These are phyloP conservation scores for Trametes elegans DNA, from an alignment of 768 basidiomycete genomes.

Conservation along the genomic window DNA sequence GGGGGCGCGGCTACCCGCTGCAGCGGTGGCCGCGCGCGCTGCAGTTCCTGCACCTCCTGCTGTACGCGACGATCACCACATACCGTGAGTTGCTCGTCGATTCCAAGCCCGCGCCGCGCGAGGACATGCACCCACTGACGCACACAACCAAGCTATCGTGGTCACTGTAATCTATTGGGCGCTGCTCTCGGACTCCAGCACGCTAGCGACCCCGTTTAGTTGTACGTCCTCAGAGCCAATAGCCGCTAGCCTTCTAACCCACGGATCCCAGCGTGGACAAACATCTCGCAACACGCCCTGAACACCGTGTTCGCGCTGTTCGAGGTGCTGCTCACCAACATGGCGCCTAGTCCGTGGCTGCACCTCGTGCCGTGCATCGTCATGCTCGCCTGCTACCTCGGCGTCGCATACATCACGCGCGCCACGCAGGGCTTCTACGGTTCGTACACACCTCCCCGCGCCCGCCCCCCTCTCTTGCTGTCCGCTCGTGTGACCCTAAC, in stretches of 20 bases:
- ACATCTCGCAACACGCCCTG: constrained; percentile 58
- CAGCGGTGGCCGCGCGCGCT: constrained; percentile 56
- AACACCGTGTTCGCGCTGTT: constrained; percentile 56
- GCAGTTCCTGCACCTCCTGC: constrained; percentile 55
- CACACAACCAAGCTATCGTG: constrained; percentile 47
- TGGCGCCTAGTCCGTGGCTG: constrained; percentile 50
- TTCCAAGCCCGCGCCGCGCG: no score
- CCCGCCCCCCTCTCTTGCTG: not conserved
- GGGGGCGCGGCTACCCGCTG: constrained; percentile 44
- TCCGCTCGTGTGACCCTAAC: not conserved
- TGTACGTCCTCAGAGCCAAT: constrained; percentile 31
- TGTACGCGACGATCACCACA: constrained; percentile 49
- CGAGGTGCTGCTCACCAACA: constrained; percentile 57
- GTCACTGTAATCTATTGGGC: constrained; percentile 67
- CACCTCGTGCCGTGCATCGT: constrained; percentile 46
- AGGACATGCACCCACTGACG: not conserved
- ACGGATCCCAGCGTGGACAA: constrained; percentile 48
- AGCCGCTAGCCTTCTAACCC: not conserved
- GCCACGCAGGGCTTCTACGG: constrained; percentile 63
- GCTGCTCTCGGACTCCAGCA: constrained; percentile 42
- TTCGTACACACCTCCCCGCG: constrained; percentile 36
- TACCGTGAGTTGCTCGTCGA: constrained; percentile 48
- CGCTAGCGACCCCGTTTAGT: constrained; percentile 39
- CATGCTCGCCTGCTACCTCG: constrained; percentile 56
- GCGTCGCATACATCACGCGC: constrained; percentile 65